Percentiles rank a stretch among this genome's conserved stretches.
phyloP scores from a whole-genome alignment of 2,329 filamentous ascomycete genomes.

The Fusarium newnesense region DNA sequence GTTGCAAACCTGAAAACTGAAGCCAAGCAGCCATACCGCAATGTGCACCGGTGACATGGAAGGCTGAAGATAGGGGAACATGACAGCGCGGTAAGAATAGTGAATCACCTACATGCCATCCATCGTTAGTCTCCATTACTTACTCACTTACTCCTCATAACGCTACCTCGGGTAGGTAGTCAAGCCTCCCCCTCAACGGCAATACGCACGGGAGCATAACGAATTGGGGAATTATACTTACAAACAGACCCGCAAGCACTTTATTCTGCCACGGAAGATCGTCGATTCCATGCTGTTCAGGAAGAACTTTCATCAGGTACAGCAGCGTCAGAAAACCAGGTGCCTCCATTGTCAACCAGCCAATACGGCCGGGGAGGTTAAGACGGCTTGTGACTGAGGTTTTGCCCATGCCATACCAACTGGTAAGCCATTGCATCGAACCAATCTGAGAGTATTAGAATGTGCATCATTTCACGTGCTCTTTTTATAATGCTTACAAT shows the following conservation, averaged over 20 bases:
- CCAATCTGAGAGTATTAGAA: conserved; percentile 65
- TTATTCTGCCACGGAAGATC: conserved; percentile 81
- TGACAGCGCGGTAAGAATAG: conserved; percentile 88
- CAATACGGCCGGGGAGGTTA: conserved; percentile 89
- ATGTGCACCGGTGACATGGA: conserved; percentile 92
- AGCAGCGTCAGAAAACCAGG: conserved; percentile 80
- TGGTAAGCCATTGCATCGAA: conserved; percentile 77
- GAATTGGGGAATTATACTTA: conserved; percentile 46
- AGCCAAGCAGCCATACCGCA: conserved; percentile 70
- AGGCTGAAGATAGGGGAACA: conserved; percentile 85
- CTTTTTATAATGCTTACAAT: conserved; percentile 53
- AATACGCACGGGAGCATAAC: conserved; percentile 6
- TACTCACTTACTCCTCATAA: conserved; percentile 2
- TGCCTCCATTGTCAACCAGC: conserved; percentile 89
- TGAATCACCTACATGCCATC: conserved; percentile 71
- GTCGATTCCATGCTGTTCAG: conserved; percentile 64
- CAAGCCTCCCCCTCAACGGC: conserved; percentile 26
- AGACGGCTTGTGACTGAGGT: conserved; percentile 78
- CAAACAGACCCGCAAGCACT: conserved; percentile 76
- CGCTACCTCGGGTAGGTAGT: conserved; percentile 9
- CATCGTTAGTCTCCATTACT: background rate
- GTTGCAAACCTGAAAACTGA: conserved; percentile 83
- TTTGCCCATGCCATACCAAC: conserved; percentile 93
- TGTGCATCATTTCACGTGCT: background rate
- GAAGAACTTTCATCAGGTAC: conserved; percentile 80